Evolutionary conservation across 106 monocot genomes (phyloP).

Genomic region (Dactylorhiza incarnata): DNA sequence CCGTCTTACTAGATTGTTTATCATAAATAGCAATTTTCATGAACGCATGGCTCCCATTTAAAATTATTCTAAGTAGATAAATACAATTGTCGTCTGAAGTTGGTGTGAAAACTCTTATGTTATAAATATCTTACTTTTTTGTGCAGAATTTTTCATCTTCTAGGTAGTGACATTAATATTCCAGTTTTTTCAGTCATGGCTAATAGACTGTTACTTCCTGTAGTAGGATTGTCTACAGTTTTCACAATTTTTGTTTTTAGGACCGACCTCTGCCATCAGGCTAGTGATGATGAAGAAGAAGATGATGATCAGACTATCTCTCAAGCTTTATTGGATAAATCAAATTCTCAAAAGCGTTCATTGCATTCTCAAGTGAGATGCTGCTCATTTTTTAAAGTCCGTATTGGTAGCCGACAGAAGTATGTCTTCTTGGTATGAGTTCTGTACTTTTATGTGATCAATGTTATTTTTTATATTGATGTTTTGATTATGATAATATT

Average conservation of each 20-base stretch:
- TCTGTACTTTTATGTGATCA: background rate
- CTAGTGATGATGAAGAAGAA: slow-evolving; percentile 93
- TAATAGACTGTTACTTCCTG: background rate
- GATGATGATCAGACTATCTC: slow-evolving; percentile 48
- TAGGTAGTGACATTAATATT: background rate
- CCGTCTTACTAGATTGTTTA: background rate
- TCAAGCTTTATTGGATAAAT: slow-evolving; percentile 73
- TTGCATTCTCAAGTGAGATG: slow-evolving; percentile 34
- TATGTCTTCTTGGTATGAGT: slow-evolving; percentile 77
- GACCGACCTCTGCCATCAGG: slow-evolving; percentile 97
- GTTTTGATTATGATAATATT: background rate
- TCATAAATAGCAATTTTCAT: background rate
- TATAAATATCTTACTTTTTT: background rate
- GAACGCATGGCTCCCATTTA: background rate
- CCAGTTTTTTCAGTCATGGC: background rate
- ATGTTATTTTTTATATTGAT: background rate
- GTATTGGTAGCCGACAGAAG: slow-evolving; percentile 83
- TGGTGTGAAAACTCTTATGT: background rate
- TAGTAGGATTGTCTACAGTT: background rate
- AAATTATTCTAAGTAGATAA: background rate
- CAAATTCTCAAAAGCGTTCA: slow-evolving; percentile 22
- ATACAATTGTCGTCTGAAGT: background rate
- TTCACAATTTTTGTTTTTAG: slow-evolving; percentile 25
- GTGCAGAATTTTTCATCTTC: background rate
- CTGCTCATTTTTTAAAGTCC: slow-evolving; percentile 45